Evolutionary conservation across 78 protist species (phyloP).

Genomic region (Isochrysis galbana): DNA sequence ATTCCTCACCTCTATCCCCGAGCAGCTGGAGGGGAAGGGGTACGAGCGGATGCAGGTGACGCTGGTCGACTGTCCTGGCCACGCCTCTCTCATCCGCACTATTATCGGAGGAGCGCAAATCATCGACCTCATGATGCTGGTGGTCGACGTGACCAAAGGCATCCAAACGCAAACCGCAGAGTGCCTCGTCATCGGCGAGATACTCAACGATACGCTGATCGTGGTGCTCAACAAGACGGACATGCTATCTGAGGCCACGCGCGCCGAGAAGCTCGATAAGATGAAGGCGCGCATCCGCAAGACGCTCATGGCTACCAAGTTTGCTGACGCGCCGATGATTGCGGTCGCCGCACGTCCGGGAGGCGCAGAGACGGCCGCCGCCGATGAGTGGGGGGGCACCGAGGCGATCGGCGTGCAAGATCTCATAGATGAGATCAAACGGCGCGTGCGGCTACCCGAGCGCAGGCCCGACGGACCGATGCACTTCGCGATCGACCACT

Average conservation of each 20-base stretch:
- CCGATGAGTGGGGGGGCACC: background rate
- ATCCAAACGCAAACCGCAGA: conserved; percentile 99
- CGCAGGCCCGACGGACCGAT: conserved; percentile 52
- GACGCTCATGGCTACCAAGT: conserved; percentile 58
- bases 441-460: background rate
- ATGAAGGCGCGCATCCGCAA: conserved; percentile 15
- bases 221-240: conserved; percentile 94
- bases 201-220: conserved; percentile 69
- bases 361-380: background rate
- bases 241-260: conserved; percentile 3
- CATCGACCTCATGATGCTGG: conserved; percentile 94
- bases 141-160: conserved; percentile 93
- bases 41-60: conserved; percentile 81
- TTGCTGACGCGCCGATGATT: conserved; percentile 55
- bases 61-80: conserved; percentile 99
- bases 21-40: background rate
- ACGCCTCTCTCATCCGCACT: conserved; percentile 96
- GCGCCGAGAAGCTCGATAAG: conserved; percentile 33
- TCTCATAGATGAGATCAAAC: background rate
- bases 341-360: conserved; percentile 59
- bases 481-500: conserved; percentile 92
- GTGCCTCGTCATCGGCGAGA: conserved; percentile 94
- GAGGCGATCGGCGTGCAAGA: background rate
- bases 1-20: conserved; percentile 53
- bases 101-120: conserved; percentile 98